Evolutionary conservation across 116 monocot genomes (phyloP), one percentile per base, ranked within the genome.

Genomic region (Papilionanthe hybrid): DNA sequence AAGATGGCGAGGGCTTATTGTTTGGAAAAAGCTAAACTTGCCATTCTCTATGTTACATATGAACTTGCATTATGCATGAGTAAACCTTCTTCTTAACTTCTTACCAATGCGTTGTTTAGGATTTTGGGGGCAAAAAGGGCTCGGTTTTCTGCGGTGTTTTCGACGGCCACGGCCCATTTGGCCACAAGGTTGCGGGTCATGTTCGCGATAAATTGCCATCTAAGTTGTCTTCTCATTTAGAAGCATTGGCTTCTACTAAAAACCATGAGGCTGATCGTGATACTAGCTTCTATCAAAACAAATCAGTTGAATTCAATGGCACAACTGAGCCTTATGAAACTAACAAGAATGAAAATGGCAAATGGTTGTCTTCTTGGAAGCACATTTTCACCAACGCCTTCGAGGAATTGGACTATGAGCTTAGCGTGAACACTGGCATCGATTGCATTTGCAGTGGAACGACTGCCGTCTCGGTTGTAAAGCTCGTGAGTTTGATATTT

Each of bases 141-240:
- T 73, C 72, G 0, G 55, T 90, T 77, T 93, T 99, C 65, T 93
- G 91, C 42, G 95, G 93, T 7, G 89, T 95, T 7, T 99, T 99
- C 68, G 99, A 99, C 82, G 99, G 99, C 5, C 99, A 99, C 58
- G 99, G 99, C 10, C 87, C 92, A 0, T 84, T 78, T 12, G 94
- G 92, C 11, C 92, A 92, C 77, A 85, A 72, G 55, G 94, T 94
- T 22, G 90, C 94, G 9, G 67, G 78, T 76, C 85, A 85, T 56
- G 84, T 92, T 27, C 88, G 92, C 0, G 90, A 94, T 60, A 69
- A 53, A 15, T 83, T 94, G 9, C 94, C 94, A 1, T 57, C 65
- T 0, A 92, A 83, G 72, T 79, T 94, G 15, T 76, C 78, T 11
- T 42, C 80, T 1, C 27, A 67, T 20, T 43, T 84, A 43, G 63